Conservation (phyloP, 352 stramenopile genomes). For the Globisporangium spinosum region DNA sequence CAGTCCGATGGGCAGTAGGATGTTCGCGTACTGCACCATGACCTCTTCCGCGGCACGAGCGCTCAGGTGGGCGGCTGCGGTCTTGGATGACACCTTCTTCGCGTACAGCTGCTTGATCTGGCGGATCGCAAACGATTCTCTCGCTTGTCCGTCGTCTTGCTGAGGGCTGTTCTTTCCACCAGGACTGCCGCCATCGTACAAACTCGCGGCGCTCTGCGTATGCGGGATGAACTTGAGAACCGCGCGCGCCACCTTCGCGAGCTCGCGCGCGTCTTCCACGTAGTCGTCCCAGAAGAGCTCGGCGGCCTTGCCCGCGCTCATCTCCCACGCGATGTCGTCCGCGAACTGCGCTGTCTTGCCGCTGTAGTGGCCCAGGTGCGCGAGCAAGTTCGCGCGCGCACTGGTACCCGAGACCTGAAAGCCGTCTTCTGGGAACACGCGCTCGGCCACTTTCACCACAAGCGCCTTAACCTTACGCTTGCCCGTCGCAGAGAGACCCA, state of each 20-base stretch:
- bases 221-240: slow-evolving; percentile 28
- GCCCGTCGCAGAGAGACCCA: slow-evolving; percentile 33
- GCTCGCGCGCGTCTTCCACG: slow-evolving; percentile 36
- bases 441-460: slow-evolving; percentile 33
- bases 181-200: background rate
- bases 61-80: background rate
- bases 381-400: slow-evolving; percentile 26
- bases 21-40: slow-evolving; percentile 8
- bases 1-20: slow-evolving; percentile 18
- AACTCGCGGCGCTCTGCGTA: slow-evolving; percentile 11
- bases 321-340: slow-evolving; percentile 46
- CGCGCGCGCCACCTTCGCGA: slow-evolving; percentile 31
- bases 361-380: slow-evolving; percentile 35
- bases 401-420: slow-evolving; percentile 16
- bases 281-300: slow-evolving; percentile 52
- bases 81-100: background rate
- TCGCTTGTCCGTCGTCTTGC: background rate
- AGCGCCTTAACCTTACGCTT: slow-evolving; percentile 44
- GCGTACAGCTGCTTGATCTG: slow-evolving; percentile 30
- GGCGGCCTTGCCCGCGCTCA: slow-evolving; percentile 33
- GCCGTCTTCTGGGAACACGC: slow-evolving; percentile 22
- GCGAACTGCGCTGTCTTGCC: slow-evolving; percentile 36
- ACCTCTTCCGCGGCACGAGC: background rate
- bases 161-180: background rate
- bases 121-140: slow-evolving; percentile 22